Base-by-base conservation (phyloP, 1,139 yeast species). In the Geotrichum candidum region DNA sequence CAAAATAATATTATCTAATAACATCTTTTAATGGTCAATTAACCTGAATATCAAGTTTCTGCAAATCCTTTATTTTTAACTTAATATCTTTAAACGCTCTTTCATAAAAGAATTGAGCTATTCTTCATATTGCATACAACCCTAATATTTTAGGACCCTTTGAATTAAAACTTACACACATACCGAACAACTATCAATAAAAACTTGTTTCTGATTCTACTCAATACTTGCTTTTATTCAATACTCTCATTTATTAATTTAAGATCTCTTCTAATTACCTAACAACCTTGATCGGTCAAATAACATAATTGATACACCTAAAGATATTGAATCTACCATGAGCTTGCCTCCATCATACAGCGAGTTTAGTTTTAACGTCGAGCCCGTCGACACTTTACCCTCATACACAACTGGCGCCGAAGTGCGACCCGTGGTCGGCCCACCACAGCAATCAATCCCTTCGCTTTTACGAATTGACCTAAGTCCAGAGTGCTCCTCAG, bases 391-490 rank as follows among this genome's bases (percentile, higher is more conserved):
- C 9, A n/a, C 48, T 15, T 15, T 56, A 22, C 58, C 58, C 3
- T 25, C 50, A 15, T 56, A 50, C 35, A 50, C 58, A 22, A 25
- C 29, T 22, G 58, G 58, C 4, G 54, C 50, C 10, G 52, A 50
- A 10, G 50, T 56, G n/a, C 54, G 51, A 51, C 58, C 54, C 11
- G 50, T 56, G 18, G 25, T 53, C 13, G 18, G n/a, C 1, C 48
- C 9, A 7, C 48, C 48, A 9, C n/a, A 50, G 11, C 35, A 23
- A 33, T 31, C 38, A 33, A 13, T 25, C 9, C 9, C 54, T 9
- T 9, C 25, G 3, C 38, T 18, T 41, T 41, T 41, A 18, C 51
- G 23, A 27, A 29, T 56, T 27, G 18, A 11, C 25, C 35, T 56
- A 10, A 35, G 18, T 6, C 48, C 48, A n/a, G 48, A 41, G 18